These are phyloP conservation scores for Erodium moschatum DNA, from an alignment of 441 rosid genomes.

Conservation along the genomic window DNA sequence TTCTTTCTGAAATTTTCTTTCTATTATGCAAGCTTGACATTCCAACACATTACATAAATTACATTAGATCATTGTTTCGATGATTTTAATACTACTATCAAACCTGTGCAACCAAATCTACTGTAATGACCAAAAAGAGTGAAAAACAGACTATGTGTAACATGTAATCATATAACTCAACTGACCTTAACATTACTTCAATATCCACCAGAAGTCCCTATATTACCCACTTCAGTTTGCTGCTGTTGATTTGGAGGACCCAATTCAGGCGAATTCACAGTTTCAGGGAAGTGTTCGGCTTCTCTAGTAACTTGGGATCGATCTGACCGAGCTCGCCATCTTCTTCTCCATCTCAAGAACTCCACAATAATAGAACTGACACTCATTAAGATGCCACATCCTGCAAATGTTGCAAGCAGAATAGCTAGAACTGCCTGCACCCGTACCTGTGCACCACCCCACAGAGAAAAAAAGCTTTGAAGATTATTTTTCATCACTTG, in stretches of 20 bases:
- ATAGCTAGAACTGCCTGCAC: slow-evolving; percentile 33
- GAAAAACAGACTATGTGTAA: not conserved
- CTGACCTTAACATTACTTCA: not conserved
- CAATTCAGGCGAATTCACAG: not conserved
- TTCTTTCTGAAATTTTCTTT: not conserved
- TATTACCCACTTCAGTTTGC: not conserved
- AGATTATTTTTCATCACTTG: not conserved
- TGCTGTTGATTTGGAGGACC: not conserved
- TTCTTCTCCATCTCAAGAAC: slow-evolving; percentile 31
- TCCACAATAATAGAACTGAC: slow-evolving; percentile 32
- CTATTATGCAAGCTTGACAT: not conserved
- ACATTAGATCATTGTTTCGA: not conserved
- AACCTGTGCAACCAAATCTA: not conserved
- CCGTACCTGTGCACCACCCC: slow-evolving; percentile 23
- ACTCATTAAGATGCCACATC: slow-evolving; percentile 34
- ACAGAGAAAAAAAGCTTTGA: not conserved
- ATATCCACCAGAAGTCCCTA: not conserved
- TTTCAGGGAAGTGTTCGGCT: not conserved
- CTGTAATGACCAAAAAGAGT: not conserved
- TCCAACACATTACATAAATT: not conserved
- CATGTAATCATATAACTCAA: not conserved
- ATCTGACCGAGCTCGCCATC: slow-evolving; percentile 21
- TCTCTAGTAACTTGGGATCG: slow-evolving; percentile 18
- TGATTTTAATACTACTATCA: not conserved
- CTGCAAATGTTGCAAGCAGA: slow-evolving; percentile 32